Percentiles rank a stretch among this genome's conserved stretches.
Evolutionary conservation across 192 early-diverging fungal genomes (phyloP).

Genomic region (Linnemannia elongata): DNA sequence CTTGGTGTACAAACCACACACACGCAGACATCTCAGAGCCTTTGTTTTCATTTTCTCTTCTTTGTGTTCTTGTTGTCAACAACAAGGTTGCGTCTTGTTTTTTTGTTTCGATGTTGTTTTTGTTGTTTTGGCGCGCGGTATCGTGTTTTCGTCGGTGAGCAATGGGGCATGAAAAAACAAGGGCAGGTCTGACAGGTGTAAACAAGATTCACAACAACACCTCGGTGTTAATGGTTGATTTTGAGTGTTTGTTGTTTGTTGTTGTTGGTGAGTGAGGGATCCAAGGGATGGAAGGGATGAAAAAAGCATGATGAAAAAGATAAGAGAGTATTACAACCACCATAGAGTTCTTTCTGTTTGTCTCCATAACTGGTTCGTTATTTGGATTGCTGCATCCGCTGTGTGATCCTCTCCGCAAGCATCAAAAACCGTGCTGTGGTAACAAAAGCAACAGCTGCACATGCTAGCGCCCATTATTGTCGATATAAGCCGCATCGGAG

Average conservation of each 20-base stretch:
- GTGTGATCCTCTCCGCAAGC: not conserved
- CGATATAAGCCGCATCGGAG: not conserved
- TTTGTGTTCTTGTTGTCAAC: not conserved
- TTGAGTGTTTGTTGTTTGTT: conserved; percentile 1
- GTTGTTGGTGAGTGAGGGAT: not conserved
- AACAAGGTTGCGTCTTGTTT: not conserved
- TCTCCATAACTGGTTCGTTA: not conserved
- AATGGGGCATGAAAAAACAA: not conserved
- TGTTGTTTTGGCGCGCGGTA: not conserved
- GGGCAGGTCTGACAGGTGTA: not conserved
- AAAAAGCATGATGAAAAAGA: conserved; percentile 13
- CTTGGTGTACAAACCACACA: not conserved
- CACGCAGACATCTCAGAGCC: not conserved
- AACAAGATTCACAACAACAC: not conserved
- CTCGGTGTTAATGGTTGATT: not conserved
- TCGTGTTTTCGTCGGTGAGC: not conserved
- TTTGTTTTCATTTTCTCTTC: not conserved
- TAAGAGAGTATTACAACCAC: conserved; percentile 3
- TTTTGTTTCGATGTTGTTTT: not conserved
- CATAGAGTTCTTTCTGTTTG: not conserved
- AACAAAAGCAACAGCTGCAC: not conserved
- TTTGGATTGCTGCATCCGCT: not conserved
- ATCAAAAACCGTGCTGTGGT: too few species aligned
- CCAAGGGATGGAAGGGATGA: conserved; percentile 1
- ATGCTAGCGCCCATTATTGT: not conserved